phyloP scores from a whole-genome alignment of 306 rosid species.

The Glycine latifolia region DNA sequence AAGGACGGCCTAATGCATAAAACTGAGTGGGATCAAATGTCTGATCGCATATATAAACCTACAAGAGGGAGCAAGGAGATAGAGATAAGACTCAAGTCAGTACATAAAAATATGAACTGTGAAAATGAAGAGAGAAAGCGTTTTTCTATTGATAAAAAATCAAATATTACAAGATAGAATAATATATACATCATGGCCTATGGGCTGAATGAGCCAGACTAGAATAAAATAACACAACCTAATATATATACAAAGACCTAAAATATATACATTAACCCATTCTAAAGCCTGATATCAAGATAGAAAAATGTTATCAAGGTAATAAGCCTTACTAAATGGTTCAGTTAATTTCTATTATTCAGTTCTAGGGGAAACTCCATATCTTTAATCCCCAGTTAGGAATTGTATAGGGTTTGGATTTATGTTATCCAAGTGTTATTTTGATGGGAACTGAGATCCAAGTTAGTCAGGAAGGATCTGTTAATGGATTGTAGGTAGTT shows the following conservation, averaged over 20 bases:
- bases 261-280: not conserved
- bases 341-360: constrained; percentile 23
- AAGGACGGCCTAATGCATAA: constrained; percentile 84
- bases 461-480: not conserved
- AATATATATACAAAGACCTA: not conserved
- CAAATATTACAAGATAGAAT: not conserved
- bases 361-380: not conserved
- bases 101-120: constrained; percentile 1
- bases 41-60: constrained; percentile 90
- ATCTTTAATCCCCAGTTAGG: not conserved
- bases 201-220: not conserved
- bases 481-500: not conserved
- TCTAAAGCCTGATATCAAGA: not conserved
- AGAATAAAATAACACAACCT: not conserved
- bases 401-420: not conserved
- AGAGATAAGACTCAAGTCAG: not conserved
- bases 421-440: not conserved
- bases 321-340: constrained; percentile 17
- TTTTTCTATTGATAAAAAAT: not conserved
- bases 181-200: not conserved
- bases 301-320: constrained; percentile 10
- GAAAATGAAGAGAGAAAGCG: not conserved
- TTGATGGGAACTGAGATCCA: not conserved
- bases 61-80: constrained; percentile 37
- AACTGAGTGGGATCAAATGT: constrained; percentile 76